These are phyloP conservation scores for Clitoria ternatea DNA, from an alignment of 306 rosid genomes.

Conservation along the genomic window DNA sequence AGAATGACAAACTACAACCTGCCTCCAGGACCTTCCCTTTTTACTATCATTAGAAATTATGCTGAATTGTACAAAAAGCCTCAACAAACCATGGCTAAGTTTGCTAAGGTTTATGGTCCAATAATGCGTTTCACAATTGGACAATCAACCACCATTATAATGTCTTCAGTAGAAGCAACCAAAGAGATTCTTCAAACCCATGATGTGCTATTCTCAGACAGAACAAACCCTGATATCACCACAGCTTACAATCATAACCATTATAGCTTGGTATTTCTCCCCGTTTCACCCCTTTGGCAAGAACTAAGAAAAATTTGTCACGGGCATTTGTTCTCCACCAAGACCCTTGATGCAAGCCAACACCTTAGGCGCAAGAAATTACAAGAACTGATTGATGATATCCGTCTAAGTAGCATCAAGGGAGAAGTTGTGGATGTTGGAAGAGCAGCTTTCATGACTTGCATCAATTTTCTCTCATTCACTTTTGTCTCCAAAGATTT, in stretches of 20 bases:
- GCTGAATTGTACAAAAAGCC: conserved; percentile 4
- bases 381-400: conserved; percentile 25
- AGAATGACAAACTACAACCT: background rate
- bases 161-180: background rate
- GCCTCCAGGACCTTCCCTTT: conserved; percentile 25
- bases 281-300: conserved; percentile 21
- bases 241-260: background rate
- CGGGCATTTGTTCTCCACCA: conserved; percentile 23
- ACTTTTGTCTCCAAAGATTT: conserved; percentile 47
- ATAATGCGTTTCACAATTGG: conserved; percentile 17
- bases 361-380: conserved; percentile 27
- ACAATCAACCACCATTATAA: conserved; percentile 4
- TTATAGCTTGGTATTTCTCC: conserved; percentile 14
- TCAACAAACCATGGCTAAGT: conserved; percentile 27
- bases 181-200: conserved; percentile 21
- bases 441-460: conserved; percentile 31
- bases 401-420: background rate
- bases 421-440: conserved; percentile 41
- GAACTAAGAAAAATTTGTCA: conserved; percentile 23
- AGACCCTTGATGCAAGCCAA: conserved; percentile 31
- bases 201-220: conserved; percentile 4
- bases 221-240: conserved; percentile 7
- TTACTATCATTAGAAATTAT: background rate
- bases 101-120: conserved; percentile 21
- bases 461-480: conserved; percentile 35